Conservation (phyloP, 2,329 filamentous ascomycete genomes). For the Samsoniella hepiali region DNA sequence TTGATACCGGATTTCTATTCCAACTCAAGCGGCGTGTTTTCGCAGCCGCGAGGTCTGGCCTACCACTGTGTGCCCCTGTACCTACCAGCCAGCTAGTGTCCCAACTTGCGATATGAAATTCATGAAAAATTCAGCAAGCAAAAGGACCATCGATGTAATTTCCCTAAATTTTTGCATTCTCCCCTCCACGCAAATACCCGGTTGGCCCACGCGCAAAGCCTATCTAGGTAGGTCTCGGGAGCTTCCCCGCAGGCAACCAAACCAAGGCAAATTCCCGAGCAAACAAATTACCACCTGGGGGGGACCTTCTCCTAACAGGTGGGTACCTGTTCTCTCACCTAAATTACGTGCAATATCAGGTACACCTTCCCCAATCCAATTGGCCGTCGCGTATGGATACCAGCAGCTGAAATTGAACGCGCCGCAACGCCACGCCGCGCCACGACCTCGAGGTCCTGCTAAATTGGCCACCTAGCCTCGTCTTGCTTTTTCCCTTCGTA, state of each 20-base stretch:
- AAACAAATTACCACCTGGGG: background rate
- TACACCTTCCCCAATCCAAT: background rate
- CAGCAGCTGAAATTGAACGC: background rate
- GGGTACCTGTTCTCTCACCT: background rate
- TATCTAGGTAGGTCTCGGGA: too few species aligned
- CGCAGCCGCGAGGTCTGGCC: too few species aligned
- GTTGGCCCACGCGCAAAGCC: background rate
- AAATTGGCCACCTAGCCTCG: conserved; percentile 16
- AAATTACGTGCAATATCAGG: background rate
- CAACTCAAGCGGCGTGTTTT: too few species aligned
- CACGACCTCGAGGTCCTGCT: conserved; percentile 1
- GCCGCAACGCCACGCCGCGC: conserved; percentile 13
- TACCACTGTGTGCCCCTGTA: too few species aligned
- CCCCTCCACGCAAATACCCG: background rate
- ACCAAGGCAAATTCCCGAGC: background rate
- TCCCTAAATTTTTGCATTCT: too few species aligned
- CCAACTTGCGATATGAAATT: too few species aligned
- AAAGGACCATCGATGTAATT: too few species aligned
- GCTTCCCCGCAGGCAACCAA: background rate
- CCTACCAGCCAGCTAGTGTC: too few species aligned
- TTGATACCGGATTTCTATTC: too few species aligned
- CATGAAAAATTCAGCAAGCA: too few species aligned
- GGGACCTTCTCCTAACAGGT: background rate
- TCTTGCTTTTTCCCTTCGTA: conserved; percentile 1
- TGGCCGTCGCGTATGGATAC: background rate